These are phyloP conservation scores for Aspergillus ibericus DNA, from an alignment of 2,329 filamentous ascomycete species.

Conservation along the genomic window DNA sequence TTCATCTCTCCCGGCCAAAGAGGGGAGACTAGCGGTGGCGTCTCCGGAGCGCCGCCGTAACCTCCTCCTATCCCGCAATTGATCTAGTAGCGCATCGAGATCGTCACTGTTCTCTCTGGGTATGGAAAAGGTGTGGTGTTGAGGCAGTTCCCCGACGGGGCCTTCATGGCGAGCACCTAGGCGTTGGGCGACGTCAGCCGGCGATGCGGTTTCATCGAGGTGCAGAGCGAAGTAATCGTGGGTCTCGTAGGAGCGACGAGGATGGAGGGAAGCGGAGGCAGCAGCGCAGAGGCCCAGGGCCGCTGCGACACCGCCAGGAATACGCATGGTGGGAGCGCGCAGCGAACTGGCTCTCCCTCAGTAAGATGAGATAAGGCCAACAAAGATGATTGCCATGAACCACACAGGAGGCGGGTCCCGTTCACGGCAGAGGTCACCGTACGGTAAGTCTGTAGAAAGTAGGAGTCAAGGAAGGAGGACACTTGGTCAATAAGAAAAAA, in stretches of 20 bases:
- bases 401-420: neutral
- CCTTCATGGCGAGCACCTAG: slow-evolving; percentile 81
- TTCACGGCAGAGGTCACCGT: neutral
- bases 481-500: neutral
- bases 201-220: slow-evolving; percentile 65
- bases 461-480: neutral
- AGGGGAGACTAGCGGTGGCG: slow-evolving; percentile 3
- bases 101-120: slow-evolving; percentile 57
- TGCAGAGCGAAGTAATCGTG: slow-evolving; percentile 95
- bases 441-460: neutral
- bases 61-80: slow-evolving; percentile 59
- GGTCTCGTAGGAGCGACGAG: slow-evolving; percentile 68
- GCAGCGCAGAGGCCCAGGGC: slow-evolving; percentile 43
- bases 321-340: slow-evolving; percentile 22
- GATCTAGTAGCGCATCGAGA: slow-evolving; percentile 52
- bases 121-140: slow-evolving; percentile 85
- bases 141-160: slow-evolving; percentile 70
- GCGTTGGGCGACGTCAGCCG: slow-evolving; percentile 65
- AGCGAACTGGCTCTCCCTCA: slow-evolving; percentile 9
- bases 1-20: slow-evolving; percentile 38
- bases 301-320: slow-evolving; percentile 22
- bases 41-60: slow-evolving; percentile 53
- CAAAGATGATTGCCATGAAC: slow-evolving; percentile 20
- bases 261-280: slow-evolving; percentile 51
- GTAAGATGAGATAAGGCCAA: slow-evolving; percentile 17